A percentile compares a stretch with the other conserved stretches of the same genome.
Conservation (phyloP, 2,329 filamentous ascomycete genomes). For the Fusarium miscanthi region DNA sequence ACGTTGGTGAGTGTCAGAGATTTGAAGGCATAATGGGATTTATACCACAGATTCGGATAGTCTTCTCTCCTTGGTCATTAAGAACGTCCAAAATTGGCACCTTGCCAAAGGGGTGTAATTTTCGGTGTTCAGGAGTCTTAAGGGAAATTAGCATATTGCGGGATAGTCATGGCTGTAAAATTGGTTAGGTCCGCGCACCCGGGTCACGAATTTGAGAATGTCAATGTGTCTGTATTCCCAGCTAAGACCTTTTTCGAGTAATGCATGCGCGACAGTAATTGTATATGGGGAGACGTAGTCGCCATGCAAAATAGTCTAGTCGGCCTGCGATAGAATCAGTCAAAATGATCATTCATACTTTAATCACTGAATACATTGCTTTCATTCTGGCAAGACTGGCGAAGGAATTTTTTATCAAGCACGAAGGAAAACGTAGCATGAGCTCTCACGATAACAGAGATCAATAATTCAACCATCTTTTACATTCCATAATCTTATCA, state of each 20-base stretch:
- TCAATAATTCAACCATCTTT: not conserved
- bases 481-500: not conserved
- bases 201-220: not conserved
- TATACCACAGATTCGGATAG: not conserved
- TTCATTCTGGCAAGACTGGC: no score
- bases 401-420: no score
- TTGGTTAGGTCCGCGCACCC: not conserved
- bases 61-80: accelerated
- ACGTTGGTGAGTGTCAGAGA: accelerated
- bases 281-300: not conserved
- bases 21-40: no score
- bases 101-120: not conserved
- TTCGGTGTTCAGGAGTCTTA: not conserved
- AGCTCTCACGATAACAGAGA: not conserved
- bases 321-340: no score
- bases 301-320: no score
- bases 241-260: not conserved
- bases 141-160: no score
- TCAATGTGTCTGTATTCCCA: not conserved
- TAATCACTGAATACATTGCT: no score
- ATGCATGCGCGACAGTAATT: accelerated
- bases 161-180: no score
- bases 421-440: no score
- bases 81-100: accelerated
- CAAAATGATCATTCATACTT: no score